These are phyloP conservation scores for Globisporangium canariense DNA, from an alignment of 352 stramenopile genomes.

Conservation along the genomic window DNA sequence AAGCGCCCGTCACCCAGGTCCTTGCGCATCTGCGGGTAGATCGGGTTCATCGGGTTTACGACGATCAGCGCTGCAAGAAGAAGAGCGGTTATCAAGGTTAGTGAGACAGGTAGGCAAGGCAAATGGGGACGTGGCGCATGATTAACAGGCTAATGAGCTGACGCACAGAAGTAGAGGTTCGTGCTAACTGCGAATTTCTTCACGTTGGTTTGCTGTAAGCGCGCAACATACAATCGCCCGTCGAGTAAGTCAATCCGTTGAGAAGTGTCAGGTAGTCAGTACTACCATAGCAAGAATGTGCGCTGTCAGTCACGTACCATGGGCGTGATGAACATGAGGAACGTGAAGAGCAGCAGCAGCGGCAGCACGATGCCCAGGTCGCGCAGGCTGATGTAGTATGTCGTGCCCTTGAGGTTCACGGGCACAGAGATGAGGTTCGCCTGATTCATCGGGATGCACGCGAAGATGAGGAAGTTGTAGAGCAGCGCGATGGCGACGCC, in stretches of 20 bases:
- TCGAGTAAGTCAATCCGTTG: background rate
- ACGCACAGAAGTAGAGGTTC: slow-evolving; percentile 79
- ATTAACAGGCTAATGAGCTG: background rate
- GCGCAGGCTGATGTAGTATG: slow-evolving; percentile 63
- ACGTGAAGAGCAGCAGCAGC: slow-evolving; percentile 60
- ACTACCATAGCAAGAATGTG: slow-evolving; percentile 26
- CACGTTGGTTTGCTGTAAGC: slow-evolving; percentile 47
- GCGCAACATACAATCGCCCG: slow-evolving; percentile 2
- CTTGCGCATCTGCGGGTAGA: slow-evolving; percentile 42
- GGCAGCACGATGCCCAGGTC: slow-evolving; percentile 60
- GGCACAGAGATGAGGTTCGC: slow-evolving; percentile 37
- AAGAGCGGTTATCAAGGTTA: background rate
- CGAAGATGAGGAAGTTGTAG: slow-evolving; percentile 72
- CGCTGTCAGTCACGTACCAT: slow-evolving; percentile 27
- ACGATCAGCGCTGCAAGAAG: slow-evolving; percentile 45
- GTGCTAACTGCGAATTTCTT: slow-evolving; percentile 79
- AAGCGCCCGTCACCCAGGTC: slow-evolving; percentile 44
- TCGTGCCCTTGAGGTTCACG: slow-evolving; percentile 44
- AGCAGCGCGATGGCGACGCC: slow-evolving; percentile 67
- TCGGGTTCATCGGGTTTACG: slow-evolving; percentile 65
- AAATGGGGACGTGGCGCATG: background rate
- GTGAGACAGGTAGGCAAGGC: background rate
- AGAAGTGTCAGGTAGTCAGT: background rate
- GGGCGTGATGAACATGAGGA: slow-evolving; percentile 55
- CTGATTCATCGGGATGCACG: slow-evolving; percentile 48